These are phyloP conservation scores for Rosa multiflora DNA, from an alignment of 306 rosid species.

Conservation along the genomic window DNA sequence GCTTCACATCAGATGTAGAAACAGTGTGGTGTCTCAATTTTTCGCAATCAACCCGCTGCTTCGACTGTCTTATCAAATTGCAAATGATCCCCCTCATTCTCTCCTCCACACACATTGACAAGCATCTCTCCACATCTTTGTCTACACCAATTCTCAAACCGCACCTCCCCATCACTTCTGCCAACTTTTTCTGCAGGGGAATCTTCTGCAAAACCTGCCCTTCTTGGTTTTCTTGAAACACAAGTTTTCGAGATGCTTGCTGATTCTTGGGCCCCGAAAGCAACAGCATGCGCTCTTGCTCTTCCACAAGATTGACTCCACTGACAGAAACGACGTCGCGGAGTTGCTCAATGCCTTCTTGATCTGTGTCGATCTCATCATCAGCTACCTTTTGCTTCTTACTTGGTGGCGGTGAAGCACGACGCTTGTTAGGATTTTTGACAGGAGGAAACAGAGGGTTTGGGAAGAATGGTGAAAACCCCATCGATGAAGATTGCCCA, in stretches of 20 bases:
- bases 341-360: conserved; percentile 53
- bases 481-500: not conserved
- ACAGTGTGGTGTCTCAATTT: conserved; percentile 61
- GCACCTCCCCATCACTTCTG: conserved; percentile 69
- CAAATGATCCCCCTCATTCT: conserved; percentile 78
- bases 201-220: conserved; percentile 64
- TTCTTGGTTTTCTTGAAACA: conserved; percentile 66
- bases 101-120: conserved; percentile 93
- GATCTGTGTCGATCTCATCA: conserved; percentile 35
- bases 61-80: conserved; percentile 72
- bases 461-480: not conserved
- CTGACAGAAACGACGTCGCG: conserved; percentile 88
- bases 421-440: conserved; percentile 71
- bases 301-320: conserved; percentile 92
- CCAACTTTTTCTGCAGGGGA: conserved; percentile 70
- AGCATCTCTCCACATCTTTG: conserved; percentile 72
- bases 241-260: conserved; percentile 63
- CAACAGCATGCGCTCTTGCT: conserved; percentile 70
- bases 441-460: not conserved
- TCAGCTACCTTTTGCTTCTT: conserved; percentile 85
- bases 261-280: conserved; percentile 73
- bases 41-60: conserved; percentile 77
- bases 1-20: conserved; percentile 66
- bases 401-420: conserved; percentile 65
- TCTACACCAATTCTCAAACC: conserved; percentile 55